Evolutionary conservation across 2,329 filamentous ascomycete species (phyloP), one percentile per base, ranked within the genome.

Genomic region (Microdochium bolleyi): DNA sequence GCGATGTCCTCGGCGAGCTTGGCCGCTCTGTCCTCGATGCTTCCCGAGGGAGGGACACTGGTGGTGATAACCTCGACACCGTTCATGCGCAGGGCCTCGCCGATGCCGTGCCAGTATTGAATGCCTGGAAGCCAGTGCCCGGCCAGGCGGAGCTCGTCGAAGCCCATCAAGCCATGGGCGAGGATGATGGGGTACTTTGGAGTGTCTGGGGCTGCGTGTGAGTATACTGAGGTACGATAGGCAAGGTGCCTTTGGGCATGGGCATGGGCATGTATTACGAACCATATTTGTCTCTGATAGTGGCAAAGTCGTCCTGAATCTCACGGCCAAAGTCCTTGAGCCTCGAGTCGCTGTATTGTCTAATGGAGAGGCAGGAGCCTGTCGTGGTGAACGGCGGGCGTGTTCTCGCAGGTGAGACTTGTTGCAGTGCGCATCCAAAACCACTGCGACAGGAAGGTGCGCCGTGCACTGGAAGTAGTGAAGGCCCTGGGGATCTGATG

Each of bases 21-120:
- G 54, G 75, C 73, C 24, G 83, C 83, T 52, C 83, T 78, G 55
- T 78, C 73, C 64, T 81, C 77, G 61, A 87, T 85, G 53, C 75
- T 80, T 37, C 76, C 77, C 3, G 79, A 80, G 11, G 83, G 77
- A 3, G 83, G 83, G 1, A 87, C 83, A 1, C 76, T 70, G n/a
- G 83, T 73, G 1, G 78, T 80, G 54, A 85, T 77, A 51, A 86
- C 80, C 56, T 76, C 70, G 11, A 77, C 71, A 48, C 75, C 75
- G 53, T 80, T 77, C 8, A 75, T 73, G 7, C 60, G 65, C 48
- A 87, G 72, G 13, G 80, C 82, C 19, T 82, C 75, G 22, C 73
- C 73, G 57, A 87, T 86, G 50, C 83, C 83, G 56, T 77, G 76
- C 83, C 83, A 87, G 70, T 87, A 85, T 48, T 80, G 75, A 34